phyloP scores from a whole-genome alignment of 2,329 filamentous ascomycete species.

The Beauveria rudraprayagi region DNA sequence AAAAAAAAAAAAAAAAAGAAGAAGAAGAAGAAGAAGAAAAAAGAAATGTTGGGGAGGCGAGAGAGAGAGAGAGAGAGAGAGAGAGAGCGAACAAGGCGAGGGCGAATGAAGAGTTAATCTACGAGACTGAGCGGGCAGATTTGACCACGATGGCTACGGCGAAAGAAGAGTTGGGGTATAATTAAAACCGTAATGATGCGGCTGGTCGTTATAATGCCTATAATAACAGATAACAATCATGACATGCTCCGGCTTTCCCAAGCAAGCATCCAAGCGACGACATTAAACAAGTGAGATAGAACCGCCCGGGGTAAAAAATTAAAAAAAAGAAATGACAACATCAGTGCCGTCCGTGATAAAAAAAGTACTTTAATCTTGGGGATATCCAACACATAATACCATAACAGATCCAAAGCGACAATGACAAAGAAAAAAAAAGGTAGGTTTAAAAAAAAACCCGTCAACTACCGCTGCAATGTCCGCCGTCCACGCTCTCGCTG shows the following conservation, averaged over 20 bases:
- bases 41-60: background rate
- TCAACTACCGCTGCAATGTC: background rate
- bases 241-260: background rate
- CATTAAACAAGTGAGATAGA: background rate
- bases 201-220: background rate
- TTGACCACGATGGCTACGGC: no score
- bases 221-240: background rate
- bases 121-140: no score
- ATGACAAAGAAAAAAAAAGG: no score
- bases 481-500: conserved; percentile 5
- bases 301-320: background rate
- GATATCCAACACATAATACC: background rate
- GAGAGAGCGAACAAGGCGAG: no score
- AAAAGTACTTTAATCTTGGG: background rate
- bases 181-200: background rate
- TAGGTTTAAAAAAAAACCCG: no score
- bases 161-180: no score
- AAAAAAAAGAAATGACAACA: background rate
- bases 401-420: no score
- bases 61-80: no score
- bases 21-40: no score
- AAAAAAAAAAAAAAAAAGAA: no score
- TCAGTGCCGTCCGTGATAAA: background rate
- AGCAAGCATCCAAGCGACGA: background rate
- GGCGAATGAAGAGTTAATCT: background rate